Base-by-base conservation (phyloP, 2,329 filamentous ascomycete species). In the Phyllosticta citrichinensis region DNA sequence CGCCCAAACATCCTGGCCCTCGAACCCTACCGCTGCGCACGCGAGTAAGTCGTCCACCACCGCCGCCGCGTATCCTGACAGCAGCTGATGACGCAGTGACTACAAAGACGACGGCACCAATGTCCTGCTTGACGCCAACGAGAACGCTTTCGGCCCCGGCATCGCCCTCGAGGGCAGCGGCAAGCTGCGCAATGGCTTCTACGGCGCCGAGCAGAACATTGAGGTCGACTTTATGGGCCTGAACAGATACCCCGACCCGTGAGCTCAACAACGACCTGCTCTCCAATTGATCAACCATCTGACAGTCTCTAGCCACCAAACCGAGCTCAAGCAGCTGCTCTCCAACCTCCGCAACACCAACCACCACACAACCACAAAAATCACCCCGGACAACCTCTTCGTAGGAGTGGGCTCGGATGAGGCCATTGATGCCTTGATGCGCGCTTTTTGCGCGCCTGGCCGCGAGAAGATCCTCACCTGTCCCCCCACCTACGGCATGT, bases 61-160 rank as follows among this genome's bases (percentile, higher is more conserved):
- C 33, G 17, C 52, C 20, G n/a, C 51, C 12, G 35, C 25, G 8
- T 52, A 53, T 66, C 71, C 67, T 69, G 65, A 73, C 64, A 65
- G 68, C 64, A 65, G 68, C 57, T 70, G 55, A 57, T 71, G 62
- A 65, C 51, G 62, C 52, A 95, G 91, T 78, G 94, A 99, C 82
- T 97, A 99, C 83, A 97, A 99, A 79, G 93, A 99, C 74, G 89
- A 99, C 72, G 94, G 94, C 67, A 93, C 86, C 62, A 97, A 97
- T 71, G 86, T 97, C 69, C 87, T 99, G 58, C 88, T 99, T 66
- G 94, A 99, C 73, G 94, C 94, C 68, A 99, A 99, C 70, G 94
- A 99, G 78, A 99, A 99, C 71, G 91, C 94, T 63, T 97, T 88
- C 69, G 94, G 94, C 0, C 93, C 94, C 0, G 87, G 89, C 1